A percentile compares a stretch with the other conserved stretches of the same genome.
Conservation (phyloP, 495 filamentous ascomycete species). For the Tuber melanosporum region DNA sequence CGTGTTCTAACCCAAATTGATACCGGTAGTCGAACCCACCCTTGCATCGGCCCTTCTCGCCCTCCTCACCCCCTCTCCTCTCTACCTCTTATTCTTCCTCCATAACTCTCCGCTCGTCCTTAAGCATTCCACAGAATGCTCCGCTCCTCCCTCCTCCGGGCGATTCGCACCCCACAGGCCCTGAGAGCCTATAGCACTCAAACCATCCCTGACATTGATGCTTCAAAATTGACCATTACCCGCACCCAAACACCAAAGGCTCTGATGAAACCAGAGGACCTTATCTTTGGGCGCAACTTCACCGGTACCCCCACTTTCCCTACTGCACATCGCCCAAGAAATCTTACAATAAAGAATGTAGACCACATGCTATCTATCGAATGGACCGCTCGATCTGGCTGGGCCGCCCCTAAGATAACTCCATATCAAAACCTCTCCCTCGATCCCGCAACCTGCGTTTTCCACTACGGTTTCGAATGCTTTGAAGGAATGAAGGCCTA, state of each 20-base stretch:
- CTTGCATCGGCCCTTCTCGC: background rate
- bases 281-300: slow-evolving; percentile 82
- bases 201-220: slow-evolving; percentile 58
- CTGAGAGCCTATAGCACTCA: slow-evolving; percentile 28
- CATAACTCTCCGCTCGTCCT: background rate
- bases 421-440: slow-evolving; percentile 96
- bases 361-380: slow-evolving; percentile 96
- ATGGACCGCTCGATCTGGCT: slow-evolving; percentile 78
- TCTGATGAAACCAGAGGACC: slow-evolving; percentile 63
- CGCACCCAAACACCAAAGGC: slow-evolving; percentile 70
- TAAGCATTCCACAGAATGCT: slow-evolving; percentile 12
- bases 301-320: slow-evolving; percentile 54
- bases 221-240: slow-evolving; percentile 64
- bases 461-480: slow-evolving; percentile 95
- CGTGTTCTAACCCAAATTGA: background rate
- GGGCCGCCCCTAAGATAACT: slow-evolving; percentile 71
- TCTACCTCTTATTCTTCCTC: background rate
- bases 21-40: background rate
- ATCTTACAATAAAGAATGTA: slow-evolving; percentile 41
- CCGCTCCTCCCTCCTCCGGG: slow-evolving; percentile 26
- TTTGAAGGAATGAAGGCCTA: slow-evolving; percentile 99
- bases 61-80: background rate
- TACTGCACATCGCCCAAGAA: background rate
- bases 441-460: slow-evolving; percentile 92
- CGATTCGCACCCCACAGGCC: background rate